Evolutionary conservation across 2,329 filamentous ascomycete genomes (phyloP), one percentile per base, ranked within the genome.

Genomic region (Colletotrichum orchidophilum): DNA sequence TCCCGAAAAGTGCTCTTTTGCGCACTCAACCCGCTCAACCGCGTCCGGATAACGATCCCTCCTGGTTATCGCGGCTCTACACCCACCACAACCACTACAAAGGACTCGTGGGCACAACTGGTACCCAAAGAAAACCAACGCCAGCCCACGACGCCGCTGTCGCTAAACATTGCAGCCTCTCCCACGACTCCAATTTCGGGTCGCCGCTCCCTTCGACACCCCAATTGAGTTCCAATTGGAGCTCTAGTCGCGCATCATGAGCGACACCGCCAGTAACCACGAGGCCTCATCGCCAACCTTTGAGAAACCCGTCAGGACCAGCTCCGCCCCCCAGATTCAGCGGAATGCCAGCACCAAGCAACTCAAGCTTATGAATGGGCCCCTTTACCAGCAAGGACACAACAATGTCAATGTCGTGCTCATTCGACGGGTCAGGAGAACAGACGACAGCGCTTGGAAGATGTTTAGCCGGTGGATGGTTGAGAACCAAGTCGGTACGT

Each of bases 401-500:
- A 79, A 81, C 75, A 71, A 71, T 31, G 84, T 83, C 78, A 88
- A 87, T 70, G 84, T 85, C 57, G 84, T 89, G 58, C 82, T 89
- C 29, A 84, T 89, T 57, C 85, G 87, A 75, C 87, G 88, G 74
- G 81, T 87, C 73, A 91, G 88, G 83, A 84, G 85, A 78, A 91
- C 90, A 80, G 88, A 90, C 62, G 88, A 92, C 75, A 86, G 90
- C 66, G 84, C 90, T 50, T 83, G 88, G 76, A 90, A 87, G 77
- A 86, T 87, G 72, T 81, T 93, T 55, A 87, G 89, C 72, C 85
- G 87, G 77, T 94, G 92, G 90, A 88, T 95, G 79, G 90, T 94
- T 75, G 86, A 93, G 77, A 94, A 96, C 80, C 93, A 96, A 80
- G 91, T 94, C 77, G 93, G 93, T 95, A 90, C 71, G 90, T 71